These are phyloP conservation scores for Ustilago sp. DNA, from an alignment of 1,284 basidiomycete genomes.

Conservation along the genomic window DNA sequence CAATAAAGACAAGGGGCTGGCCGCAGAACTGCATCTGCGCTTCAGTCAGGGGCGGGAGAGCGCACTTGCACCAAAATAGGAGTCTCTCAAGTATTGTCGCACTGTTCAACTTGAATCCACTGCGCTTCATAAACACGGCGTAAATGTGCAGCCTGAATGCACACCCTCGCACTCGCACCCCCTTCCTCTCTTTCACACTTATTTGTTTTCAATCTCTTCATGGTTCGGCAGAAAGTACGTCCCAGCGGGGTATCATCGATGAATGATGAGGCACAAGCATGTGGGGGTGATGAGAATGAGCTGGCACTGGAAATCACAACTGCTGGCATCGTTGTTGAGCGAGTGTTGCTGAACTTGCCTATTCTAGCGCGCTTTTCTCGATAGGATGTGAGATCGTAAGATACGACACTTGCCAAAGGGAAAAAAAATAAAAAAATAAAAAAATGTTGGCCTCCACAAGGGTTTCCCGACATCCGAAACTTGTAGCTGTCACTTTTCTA, in stretches of 20 bases:
- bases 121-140: not conserved
- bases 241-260: too few species aligned
- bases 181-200: too few species aligned
- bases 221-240: too few species aligned
- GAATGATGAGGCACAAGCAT: too few species aligned
- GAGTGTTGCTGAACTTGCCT: constrained; percentile 1
- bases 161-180: too few species aligned
- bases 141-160: not conserved
- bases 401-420: not conserved
- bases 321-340: not conserved
- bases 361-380: not conserved
- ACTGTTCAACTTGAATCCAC: constrained; percentile 6
- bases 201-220: too few species aligned
- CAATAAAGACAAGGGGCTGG: too few species aligned
- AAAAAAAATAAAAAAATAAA: too few species aligned
- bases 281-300: not conserved
- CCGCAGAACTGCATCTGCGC: too few species aligned
- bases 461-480: constrained; percentile 2
- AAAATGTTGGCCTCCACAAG: not conserved
- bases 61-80: not conserved
- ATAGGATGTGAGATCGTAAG: constrained; percentile 1
- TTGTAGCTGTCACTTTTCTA: not conserved
- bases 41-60: too few species aligned
- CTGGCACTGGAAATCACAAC: not conserved
- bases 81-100: not conserved